These are phyloP conservation scores for Ogataea nitratoaversa DNA, from an alignment of 805 yeast species.

Conservation along the genomic window DNA sequence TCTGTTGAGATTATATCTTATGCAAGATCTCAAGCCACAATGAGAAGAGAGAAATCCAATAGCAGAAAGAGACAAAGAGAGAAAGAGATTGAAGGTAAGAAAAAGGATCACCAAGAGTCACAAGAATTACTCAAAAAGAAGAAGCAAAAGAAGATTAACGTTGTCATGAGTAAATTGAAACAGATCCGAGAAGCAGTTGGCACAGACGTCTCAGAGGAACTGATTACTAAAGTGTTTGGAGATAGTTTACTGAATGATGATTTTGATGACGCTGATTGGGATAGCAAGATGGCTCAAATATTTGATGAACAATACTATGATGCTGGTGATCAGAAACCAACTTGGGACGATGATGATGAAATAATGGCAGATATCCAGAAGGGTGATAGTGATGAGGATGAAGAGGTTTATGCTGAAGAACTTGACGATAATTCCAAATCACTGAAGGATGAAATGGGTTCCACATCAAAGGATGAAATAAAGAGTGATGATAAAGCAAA, in stretches of 20 bases:
- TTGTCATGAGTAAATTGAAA: conserved; percentile 66
- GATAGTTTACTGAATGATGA: conserved; percentile 79
- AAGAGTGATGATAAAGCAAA: conserved; percentile 27
- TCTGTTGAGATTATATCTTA: conserved; percentile 89
- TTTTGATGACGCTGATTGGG: conserved; percentile 91
- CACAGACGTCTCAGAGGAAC: conserved; percentile 53
- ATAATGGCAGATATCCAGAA: conserved; percentile 38
- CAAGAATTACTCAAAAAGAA: conserved; percentile 63
- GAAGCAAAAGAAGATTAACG: conserved; percentile 71
- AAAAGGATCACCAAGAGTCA: conserved; percentile 47
- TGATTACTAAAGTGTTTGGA: conserved; percentile 62
- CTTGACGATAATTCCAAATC: conserved; percentile 30
- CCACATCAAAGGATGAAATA: conserved; percentile 13
- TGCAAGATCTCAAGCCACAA: conserved; percentile 90
- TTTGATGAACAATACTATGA: conserved; percentile 81
- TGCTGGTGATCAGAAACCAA: conserved; percentile 54
- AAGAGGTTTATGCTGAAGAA: conserved; percentile 23
- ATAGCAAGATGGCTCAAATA: conserved; percentile 72
- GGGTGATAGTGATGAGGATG: conserved; percentile 27
- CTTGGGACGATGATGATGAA: conserved; percentile 60
- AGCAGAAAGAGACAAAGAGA: conserved; percentile 82
- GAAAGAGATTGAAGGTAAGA: conserved; percentile 51
- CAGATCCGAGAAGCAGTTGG: conserved; percentile 69
- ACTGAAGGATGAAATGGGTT: conserved; percentile 23
- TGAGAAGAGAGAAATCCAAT: conserved; percentile 73